Evolutionary conservation across 306 rosid species (phyloP), one percentile per base, ranked within the genome.

Genomic region (Coriaria nepalensis): DNA sequence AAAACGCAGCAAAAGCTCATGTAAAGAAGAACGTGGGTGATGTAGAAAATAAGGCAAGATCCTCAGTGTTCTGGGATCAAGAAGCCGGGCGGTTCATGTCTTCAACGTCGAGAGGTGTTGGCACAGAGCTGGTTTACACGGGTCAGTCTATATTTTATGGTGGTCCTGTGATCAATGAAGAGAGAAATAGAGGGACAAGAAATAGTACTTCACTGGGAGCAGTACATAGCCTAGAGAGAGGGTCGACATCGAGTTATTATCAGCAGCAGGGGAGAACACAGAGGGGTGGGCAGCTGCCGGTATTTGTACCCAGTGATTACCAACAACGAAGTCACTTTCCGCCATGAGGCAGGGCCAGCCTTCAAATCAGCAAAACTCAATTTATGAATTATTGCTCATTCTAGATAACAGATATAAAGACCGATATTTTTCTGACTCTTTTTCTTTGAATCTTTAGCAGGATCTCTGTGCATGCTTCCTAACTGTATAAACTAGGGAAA

Each of bases 1-100:
- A 68, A 47, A 68, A 55, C 13, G 52, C 10, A 10, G 15, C 71
- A 34, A 76, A 57, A 61, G 37, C 59, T 2, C 68, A 71, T 6
- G 48, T 54, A 57, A 75, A 73, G 73, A 71, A 59, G 40, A 71
- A 63, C 64, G 53, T 56, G 37, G 56, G 64, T 55, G 47, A 38
- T 56, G 43, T 66, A 45, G 82, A 72, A 42, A 70, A 68, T 44
- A 52, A 20, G 29, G 29, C 41, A 40, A 68, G 79, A 61, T 63
- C 88, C 2, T 72, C 80, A 0, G 90, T 80, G 37, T 68, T 68
- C 57, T 84, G 94, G 94, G 86, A 80, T 73, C 92, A 68, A 59
- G 92, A 69, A 56, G 94, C 92, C 0, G 94, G 92, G 7, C 92
- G 86, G 10, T 84, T 70, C 59, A 81, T 80, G 37, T 73, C 86